Evolutionary conservation across 768 basidiomycete genomes (phyloP), one percentile per base, ranked within the genome.

Genomic region (Pisolithus albus): DNA sequence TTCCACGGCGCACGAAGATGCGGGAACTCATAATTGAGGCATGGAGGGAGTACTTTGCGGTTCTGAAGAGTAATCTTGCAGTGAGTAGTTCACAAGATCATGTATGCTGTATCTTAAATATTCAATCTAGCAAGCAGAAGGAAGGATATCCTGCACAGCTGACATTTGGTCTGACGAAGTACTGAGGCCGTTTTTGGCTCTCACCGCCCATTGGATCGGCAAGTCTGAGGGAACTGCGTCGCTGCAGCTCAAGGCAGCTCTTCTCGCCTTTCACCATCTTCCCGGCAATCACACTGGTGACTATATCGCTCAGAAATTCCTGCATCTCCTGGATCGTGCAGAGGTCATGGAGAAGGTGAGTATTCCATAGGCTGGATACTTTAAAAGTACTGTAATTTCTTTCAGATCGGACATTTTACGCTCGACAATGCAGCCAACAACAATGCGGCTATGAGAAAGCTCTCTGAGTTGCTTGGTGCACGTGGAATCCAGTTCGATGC

Each of bases 1-100:
- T 69, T 23, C 67, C 64, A 24, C 58, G 58, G 34, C 44, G 56
- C 19, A 63, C 60, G 2, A 61, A 62, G 44, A 46, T 66, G 24
- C 46, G 49, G 0, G 47, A 54, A 16, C 21, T 23, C 28, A 28
- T 28, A 28, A 28, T 28, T 7, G 28, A 9, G 28, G 28, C 9
- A 9, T 28, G 28, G 28, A 28, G 28, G 9, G 28, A 28, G 28
- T 28, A 28, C 28, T 28, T 28, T 28, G 28, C 9, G 10, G 44
- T 36, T 24, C 46, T 67, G 21, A 65, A 61, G 48, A 36, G 16
- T 5, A 55, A 64, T n/a, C 55, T 68, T n/a, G 50, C 54, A 46
- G 63, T 67, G 30, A 30, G 30, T 30, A 30, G 30, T 30, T 8
- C 30, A 30, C 30, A 30, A 30, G 30, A 30, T 30, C 30, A 30